Base-by-base conservation (phyloP, 768 basidiomycete species). In the Candolleomyces efflorescens region DNA sequence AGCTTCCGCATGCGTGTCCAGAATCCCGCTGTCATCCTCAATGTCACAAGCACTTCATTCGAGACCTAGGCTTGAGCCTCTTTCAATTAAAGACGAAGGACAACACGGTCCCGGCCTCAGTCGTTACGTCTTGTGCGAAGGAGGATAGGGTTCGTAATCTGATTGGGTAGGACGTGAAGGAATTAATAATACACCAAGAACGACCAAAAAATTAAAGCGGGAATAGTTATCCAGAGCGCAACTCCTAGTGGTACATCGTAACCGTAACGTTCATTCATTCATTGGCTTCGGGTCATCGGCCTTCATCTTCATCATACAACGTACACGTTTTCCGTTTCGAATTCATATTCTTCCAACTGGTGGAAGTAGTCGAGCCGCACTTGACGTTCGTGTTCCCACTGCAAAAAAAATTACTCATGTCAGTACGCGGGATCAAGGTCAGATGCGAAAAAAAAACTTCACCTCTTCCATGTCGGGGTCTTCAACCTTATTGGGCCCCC, bases 311-410 rank as follows among this genome's bases (percentile, higher is more conserved):
- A 43, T 82, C 72, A 83, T 55, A 85, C 73, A 50, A 85, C 71
- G 66, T 82, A 84, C 39, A 84, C 81, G 53, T 82, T 80, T 64
- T 85, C 83, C 55, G 80, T 81, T 61, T 78, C 78, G 38, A 85
- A 72, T 60, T 79, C 73, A 59, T 83, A 84, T 6, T 72, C 74
- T 18, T 83, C 77, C 26, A 85, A 60, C 43, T 75, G 74, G 58
- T 75, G 75, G 68, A 84, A 83, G 62, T 82, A 85, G 43, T 80
- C 80, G 41, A 82, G 56, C 23, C 82, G 77, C 5, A 73, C 82
- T 56, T 75, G 73, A n/a, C 81, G 78, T 47, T 80, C 79, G 43
- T 67, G 68, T 20, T 77, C 75, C 65, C 74, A 74, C 65, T 68
- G 75, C 77, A 78, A 58, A 38, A 55, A 36, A 22, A 32, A 32